Evolutionary conservation across 352 stramenopile species (phyloP).

Genomic region (Phytopythium montanum): DNA sequence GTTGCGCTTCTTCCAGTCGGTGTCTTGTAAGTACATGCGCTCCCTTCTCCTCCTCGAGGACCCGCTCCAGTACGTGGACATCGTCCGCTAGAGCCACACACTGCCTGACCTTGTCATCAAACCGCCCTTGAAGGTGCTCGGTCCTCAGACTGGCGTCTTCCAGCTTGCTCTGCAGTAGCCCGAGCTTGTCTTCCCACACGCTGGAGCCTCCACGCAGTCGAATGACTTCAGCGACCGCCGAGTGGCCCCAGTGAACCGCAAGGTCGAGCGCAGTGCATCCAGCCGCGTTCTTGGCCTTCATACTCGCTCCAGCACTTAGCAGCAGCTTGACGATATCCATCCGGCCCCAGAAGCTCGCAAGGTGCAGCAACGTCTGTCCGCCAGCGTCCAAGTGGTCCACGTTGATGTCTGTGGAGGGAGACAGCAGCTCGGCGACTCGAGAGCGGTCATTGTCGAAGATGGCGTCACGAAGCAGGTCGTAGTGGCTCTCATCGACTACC

Average conservation of each 20-base stretch:
- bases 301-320: slow-evolving; percentile 46
- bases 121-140: slow-evolving; percentile 10
- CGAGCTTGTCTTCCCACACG: slow-evolving; percentile 77
- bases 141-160: slow-evolving; percentile 46
- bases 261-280: slow-evolving; percentile 67
- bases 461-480: slow-evolving; percentile 65
- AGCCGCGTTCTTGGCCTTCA: slow-evolving; percentile 72
- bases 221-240: slow-evolving; percentile 62
- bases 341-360: slow-evolving; percentile 71
- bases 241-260: slow-evolving; percentile 73
- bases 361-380: slow-evolving; percentile 67
- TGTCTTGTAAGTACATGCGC: slow-evolving; percentile 11
- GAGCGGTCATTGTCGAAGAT: slow-evolving; percentile 66
- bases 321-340: slow-evolving; percentile 64
- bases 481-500: slow-evolving; percentile 32
- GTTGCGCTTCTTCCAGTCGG: slow-evolving; percentile 10
- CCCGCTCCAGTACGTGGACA: slow-evolving; percentile 29
- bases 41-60: slow-evolving; percentile 48
- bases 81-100: slow-evolving; percentile 18
- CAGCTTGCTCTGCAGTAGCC: slow-evolving; percentile 53
- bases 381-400: slow-evolving; percentile 72
- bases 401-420: slow-evolving; percentile 31
- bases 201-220: slow-evolving; percentile 54
- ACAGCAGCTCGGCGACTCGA: slow-evolving; percentile 42
- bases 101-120: slow-evolving; percentile 19